A percentile compares a stretch with the other conserved stretches of the same genome.
phyloP scores from a whole-genome alignment of 768 basidiomycete genomes.

The Neoboletus magnificus region DNA sequence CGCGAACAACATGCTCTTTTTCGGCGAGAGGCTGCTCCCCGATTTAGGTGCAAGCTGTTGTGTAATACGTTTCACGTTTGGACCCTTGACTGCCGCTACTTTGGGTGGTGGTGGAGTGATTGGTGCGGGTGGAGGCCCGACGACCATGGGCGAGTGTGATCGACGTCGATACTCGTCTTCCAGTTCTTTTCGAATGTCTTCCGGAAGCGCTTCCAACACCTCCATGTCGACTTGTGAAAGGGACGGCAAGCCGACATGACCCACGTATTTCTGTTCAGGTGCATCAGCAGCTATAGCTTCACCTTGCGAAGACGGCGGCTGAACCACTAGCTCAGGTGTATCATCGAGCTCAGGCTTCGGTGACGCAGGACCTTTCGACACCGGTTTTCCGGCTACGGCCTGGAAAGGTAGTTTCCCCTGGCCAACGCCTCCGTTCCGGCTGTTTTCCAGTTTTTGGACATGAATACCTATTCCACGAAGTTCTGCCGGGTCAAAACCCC shows the following conservation, averaged over 20 bases:
- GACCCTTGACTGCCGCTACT: conserved; percentile 28
- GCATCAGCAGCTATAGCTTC: conserved; percentile 9
- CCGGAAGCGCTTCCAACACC: conserved; percentile 69
- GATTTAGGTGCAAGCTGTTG: conserved; percentile 59
- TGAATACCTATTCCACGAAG: conserved; percentile 92
- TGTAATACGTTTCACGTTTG: conserved; percentile 56
- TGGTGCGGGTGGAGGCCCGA: conserved; percentile 4
- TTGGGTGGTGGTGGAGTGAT: conserved; percentile 10
- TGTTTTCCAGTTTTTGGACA: conserved; percentile 79
- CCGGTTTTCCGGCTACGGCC: conserved; percentile 7
- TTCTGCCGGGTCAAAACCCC: conserved; percentile 79
- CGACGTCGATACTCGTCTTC: conserved; percentile 63
- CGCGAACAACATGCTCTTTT: conserved; percentile 37
- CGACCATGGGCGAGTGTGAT: conserved; percentile 46
- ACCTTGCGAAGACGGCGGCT: conserved; percentile 35
- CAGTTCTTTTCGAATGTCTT: conserved; percentile 65
- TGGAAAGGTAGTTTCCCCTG: conserved; percentile 66
- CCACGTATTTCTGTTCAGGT: conserved; percentile 8
- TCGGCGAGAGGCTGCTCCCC: conserved; percentile 38
- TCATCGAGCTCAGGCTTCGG: neutral
- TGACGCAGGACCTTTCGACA: conserved; percentile 1
- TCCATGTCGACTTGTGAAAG: conserved; percentile 73
- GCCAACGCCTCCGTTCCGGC: conserved; percentile 38
- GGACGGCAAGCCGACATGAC: conserved; percentile 51
- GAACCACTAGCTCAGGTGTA: conserved; percentile 24